phyloP scores from a whole-genome alignment of 2,329 filamentous ascomycete genomes.

The Colletotrichum limetticola region DNA sequence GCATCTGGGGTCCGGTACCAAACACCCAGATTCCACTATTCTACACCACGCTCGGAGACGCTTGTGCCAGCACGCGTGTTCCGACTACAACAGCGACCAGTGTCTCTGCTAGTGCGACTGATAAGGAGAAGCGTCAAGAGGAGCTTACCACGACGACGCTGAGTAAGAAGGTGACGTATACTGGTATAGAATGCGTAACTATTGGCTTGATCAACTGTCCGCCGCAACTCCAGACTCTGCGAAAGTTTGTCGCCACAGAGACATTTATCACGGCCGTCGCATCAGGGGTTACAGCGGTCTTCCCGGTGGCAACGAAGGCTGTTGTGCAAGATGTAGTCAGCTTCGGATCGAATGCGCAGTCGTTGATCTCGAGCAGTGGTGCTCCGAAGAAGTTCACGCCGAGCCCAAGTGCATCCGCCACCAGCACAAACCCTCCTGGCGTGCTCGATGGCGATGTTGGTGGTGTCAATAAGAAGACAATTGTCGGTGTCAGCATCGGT shows the following conservation, averaged over 20 bases:
- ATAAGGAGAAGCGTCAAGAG: conserved; percentile 26
- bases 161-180: conserved; percentile 45
- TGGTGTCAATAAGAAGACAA: conserved; percentile 54
- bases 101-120: conserved; percentile 36
- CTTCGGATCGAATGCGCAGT: conserved; percentile 4
- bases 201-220: conserved; percentile 60
- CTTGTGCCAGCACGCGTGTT: conserved; percentile 45
- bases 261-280: conserved; percentile 54
- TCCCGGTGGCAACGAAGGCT: conserved; percentile 38
- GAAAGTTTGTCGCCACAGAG: conserved; percentile 48
- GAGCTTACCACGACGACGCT: conserved; percentile 51
- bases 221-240: conserved; percentile 57
- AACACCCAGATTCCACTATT: conserved; percentile 60
- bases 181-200: conserved; percentile 55
- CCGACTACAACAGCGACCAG: conserved; percentile 39
- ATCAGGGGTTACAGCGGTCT: conserved; percentile 49
- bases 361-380: conserved; percentile 17
- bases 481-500: conserved; percentile 61
- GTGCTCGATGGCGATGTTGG: conserved; percentile 40
- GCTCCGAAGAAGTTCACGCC: not conserved
- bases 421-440: conserved; percentile 4
- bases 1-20: conserved; percentile 62
- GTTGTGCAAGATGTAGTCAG: not conserved
- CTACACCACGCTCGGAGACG: conserved; percentile 59
- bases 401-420: not conserved